Percentiles rank a stretch among this genome's conserved stretches.
phyloP scores from a whole-genome alignment of 805 yeast genomes.

The Cyberlindnera maclurae region DNA sequence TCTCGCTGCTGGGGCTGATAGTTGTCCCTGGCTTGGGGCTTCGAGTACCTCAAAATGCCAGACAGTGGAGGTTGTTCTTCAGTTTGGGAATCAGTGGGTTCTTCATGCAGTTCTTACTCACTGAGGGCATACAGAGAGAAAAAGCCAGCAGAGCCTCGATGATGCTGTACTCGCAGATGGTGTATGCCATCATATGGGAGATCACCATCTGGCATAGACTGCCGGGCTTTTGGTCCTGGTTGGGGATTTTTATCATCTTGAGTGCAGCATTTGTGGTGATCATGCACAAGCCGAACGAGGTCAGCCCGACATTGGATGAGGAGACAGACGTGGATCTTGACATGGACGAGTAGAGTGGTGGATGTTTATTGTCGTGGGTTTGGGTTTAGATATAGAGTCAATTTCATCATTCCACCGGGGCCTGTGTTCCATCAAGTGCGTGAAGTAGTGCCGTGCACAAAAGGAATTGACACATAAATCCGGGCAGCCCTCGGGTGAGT shows the following conservation, averaged over 20 bases:
- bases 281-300: conserved; percentile 36
- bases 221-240: conserved; percentile 60
- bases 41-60: conserved; percentile 48
- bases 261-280: conserved; percentile 57
- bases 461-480: too few species aligned
- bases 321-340: conserved; percentile 5
- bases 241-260: conserved; percentile 65
- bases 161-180: conserved; percentile 68
- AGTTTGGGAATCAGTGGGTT: conserved; percentile 74
- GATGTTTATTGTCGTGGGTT: neutral
- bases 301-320: conserved; percentile 34
- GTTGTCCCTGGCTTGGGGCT: conserved; percentile 53
- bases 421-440: too few species aligned
- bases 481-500: too few species aligned
- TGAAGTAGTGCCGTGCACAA: too few species aligned
- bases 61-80: conserved; percentile 60
- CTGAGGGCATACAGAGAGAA: conserved; percentile 80
- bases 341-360: too few species aligned
- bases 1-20: conserved; percentile 46
- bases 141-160: conserved; percentile 70
- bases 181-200: conserved; percentile 77
- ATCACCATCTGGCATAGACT: conserved; percentile 60
- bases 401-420: neutral
- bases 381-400: neutral
- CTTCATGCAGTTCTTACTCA: conserved; percentile 68